phyloP scores from a whole-genome alignment of 257 asterid species.

The Capsicum rhomboideum region DNA sequence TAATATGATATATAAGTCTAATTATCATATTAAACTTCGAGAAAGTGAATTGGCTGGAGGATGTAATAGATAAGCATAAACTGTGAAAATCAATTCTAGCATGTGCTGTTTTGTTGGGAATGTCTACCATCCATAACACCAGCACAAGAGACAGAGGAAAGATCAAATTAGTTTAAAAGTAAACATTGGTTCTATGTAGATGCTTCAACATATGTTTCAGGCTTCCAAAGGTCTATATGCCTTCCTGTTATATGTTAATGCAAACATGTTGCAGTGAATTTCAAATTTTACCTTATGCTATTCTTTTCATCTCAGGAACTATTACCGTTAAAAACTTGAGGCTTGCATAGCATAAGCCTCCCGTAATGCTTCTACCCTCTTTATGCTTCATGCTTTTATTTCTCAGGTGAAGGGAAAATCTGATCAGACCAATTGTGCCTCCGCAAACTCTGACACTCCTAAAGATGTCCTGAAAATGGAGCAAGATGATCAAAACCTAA shows the following conservation, averaged over 20 bases:
- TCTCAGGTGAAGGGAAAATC: constrained; percentile 63
- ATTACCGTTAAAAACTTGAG: background rate
- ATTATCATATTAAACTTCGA: background rate
- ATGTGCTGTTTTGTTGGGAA: background rate
- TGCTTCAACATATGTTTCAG: background rate
- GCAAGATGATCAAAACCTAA: constrained; percentile 39
- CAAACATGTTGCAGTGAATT: background rate
- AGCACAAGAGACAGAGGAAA: background rate
- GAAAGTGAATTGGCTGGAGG: background rate
- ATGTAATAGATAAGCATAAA: background rate
- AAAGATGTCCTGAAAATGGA: constrained; percentile 29
- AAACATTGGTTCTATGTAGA: background rate
- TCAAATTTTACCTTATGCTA: background rate
- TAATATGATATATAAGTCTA: background rate
- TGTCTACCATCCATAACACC: background rate
- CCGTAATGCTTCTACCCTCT: background rate
- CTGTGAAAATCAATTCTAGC: background rate
- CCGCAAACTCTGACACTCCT: constrained; percentile 43
- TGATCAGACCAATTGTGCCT: constrained; percentile 35
- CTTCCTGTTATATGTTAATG: background rate
- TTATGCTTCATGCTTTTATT: constrained; percentile 10
- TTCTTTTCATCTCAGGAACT: background rate
- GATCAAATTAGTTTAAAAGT: background rate
- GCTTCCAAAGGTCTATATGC: background rate
- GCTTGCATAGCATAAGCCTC: background rate